Conservation (phyloP, 202 grass and related monocot species). For the Brachypodium distachyon region DNA sequence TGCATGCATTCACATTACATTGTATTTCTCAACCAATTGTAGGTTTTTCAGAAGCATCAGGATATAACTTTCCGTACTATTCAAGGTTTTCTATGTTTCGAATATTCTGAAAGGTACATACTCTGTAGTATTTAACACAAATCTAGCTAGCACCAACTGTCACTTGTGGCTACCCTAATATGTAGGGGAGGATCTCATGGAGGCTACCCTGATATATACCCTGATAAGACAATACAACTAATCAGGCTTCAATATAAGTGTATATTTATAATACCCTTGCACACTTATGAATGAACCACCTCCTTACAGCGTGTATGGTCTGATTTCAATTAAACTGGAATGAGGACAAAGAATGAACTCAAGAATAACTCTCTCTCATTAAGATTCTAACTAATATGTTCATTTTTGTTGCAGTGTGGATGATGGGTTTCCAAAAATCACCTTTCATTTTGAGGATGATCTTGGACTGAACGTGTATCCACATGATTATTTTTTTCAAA, state of each 20-base stretch:
- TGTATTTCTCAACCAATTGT: slow-evolving; percentile 21
- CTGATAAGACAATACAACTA: neutral
- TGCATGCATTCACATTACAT: neutral
- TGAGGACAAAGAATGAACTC: neutral
- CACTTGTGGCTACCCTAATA: neutral
- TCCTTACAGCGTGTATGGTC: neutral
- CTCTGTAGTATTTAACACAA: slow-evolving; percentile 8
- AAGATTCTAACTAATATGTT: slow-evolving; percentile 15
- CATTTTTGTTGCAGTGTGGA: slow-evolving; percentile 64
- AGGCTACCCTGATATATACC: neutral
- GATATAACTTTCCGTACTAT: slow-evolving; percentile 60
- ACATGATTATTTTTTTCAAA: slow-evolving; percentile 94
- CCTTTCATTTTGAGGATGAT: slow-evolving; percentile 82
- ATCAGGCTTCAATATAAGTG: neutral
- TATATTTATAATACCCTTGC: neutral
- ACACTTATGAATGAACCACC: neutral
- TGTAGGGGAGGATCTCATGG: neutral
- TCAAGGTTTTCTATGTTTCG: slow-evolving; percentile 89
- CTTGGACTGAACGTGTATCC: slow-evolving; percentile 79
- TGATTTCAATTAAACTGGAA: slow-evolving; percentile 12
- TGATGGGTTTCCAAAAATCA: slow-evolving; percentile 74
- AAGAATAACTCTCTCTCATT: neutral
- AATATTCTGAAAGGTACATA: slow-evolving; percentile 70
- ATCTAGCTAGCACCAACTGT: slow-evolving; percentile 12
- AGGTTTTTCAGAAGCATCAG: slow-evolving; percentile 71